Conservation (phyloP, 176 grass and related monocot species). For the Tillandsia leiboldiana region DNA sequence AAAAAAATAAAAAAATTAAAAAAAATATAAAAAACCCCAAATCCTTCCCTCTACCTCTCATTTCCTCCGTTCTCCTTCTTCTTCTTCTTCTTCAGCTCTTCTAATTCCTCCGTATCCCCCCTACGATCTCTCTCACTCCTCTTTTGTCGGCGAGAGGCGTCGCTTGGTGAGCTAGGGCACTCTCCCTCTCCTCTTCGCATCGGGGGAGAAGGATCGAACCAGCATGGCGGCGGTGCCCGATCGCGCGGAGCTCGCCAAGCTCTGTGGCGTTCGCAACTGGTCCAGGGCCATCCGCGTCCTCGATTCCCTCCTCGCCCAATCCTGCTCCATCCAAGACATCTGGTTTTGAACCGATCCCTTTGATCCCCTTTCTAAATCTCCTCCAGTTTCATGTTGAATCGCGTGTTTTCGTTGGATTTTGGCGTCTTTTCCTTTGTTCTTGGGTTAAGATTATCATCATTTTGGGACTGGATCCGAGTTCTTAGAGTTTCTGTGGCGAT, state of each 20-base stretch:
- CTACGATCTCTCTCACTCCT: conserved; percentile 1
- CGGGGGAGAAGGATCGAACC: not conserved
- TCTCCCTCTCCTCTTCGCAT: not conserved
- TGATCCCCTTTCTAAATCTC: not conserved
- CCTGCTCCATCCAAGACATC: conserved; percentile 86
- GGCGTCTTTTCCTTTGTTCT: not conserved
- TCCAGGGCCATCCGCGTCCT: conserved; percentile 95
- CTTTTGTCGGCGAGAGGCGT: not conserved
- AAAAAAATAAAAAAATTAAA: not conserved
- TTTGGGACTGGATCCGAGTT: not conserved
- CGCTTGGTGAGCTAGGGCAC: conserved; percentile 20
- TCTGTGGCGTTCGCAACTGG: conserved; percentile 78
- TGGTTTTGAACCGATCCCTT: conserved; percentile 38
- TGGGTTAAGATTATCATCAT: not conserved
- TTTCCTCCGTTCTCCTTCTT: not conserved
- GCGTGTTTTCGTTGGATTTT: not conserved
- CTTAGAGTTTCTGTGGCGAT: conserved; percentile 3
- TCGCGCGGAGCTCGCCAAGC: conserved; percentile 67
- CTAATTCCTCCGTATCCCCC: not conserved
- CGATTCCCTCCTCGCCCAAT: conserved; percentile 49
- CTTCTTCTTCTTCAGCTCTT: not conserved
- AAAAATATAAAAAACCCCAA: conserved; percentile 26
- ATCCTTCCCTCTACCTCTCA: conserved; percentile 33
- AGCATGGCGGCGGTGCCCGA: conserved; percentile 35
- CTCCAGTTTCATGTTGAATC: not conserved